These are phyloP conservation scores for Phaeoacremonium minimum DNA, from an alignment of 2,329 filamentous ascomycete species.

Conservation along the genomic window DNA sequence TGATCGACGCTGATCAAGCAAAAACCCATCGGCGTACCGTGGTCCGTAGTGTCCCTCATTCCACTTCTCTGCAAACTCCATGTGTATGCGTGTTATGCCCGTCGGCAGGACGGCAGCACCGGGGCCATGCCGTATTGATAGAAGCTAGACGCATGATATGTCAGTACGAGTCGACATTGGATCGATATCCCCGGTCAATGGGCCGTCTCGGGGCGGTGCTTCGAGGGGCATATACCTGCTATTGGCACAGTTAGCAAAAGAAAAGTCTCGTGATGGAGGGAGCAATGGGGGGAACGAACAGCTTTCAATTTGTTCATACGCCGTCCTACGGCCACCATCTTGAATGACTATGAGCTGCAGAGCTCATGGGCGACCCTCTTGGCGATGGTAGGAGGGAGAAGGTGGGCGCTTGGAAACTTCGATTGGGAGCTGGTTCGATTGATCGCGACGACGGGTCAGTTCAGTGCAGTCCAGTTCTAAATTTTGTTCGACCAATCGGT, in stretches of 20 bases:
- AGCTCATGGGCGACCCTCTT: constrained; percentile 2
- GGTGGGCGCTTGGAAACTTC: too few relatives aligned
- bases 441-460: not conserved
- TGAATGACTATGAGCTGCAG: constrained; percentile 11
- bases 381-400: not conserved
- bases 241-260: constrained; percentile 14
- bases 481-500: too few relatives aligned
- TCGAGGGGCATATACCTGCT: too few relatives aligned
- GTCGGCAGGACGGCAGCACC: constrained; percentile 78
- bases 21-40: constrained; percentile 47
- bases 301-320: constrained; percentile 71
- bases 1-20: constrained; percentile 16
- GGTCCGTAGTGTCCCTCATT: constrained; percentile 68
- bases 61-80: constrained; percentile 63
- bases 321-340: constrained; percentile 46
- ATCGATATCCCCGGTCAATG: too few relatives aligned
- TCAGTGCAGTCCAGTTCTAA: not conserved
- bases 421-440: too few relatives aligned
- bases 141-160: too few relatives aligned
- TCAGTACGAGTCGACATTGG: too few relatives aligned
- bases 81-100: constrained; percentile 69
- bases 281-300: constrained; percentile 43
- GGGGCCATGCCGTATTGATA: constrained; percentile 72
- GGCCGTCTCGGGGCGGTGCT: too few relatives aligned
- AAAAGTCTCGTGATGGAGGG: not conserved